Evolutionary conservation across 2,329 filamentous ascomycete species (phyloP), one percentile per base, ranked within the genome.

Genomic region (Calonectria hongkongensis): DNA sequence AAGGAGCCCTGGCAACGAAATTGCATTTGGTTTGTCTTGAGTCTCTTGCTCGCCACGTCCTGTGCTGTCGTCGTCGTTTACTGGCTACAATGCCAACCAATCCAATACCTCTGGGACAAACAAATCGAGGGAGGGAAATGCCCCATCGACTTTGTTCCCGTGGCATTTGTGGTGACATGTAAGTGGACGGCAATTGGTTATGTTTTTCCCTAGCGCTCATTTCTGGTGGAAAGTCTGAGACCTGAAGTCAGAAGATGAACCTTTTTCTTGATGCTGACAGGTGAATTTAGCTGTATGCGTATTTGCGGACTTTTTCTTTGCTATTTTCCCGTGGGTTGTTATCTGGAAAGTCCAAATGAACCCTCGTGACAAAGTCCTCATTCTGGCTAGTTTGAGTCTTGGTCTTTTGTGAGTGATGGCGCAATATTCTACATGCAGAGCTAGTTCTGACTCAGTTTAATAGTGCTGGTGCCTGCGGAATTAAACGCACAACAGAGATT

Each of bases 331-430:
- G 0, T 87, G 85, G 84, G 79, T 84, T 5, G 78, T 86, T n/a
- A 80, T 86, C 30, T 86, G 84, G 84, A 81, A 80, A 4, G 73
- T 86, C 12, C 82, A 84, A 36, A 86, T 86, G 84, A 82, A 84
- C 28, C 81, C 79, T 16, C 80, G 83, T 15, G 85, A 87, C 48
- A 86, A 86, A 76, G 77, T 86, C n/a, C 81, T 84, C 36, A 80
- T 87, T 15, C 81, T 83, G 1, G 74, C 79, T 25, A 82, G 85
- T 64, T 81, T 86, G 73, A 86, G 85, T 64, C 67, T 86, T 21
- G 84, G 84, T 6, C 72, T 85, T 3, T 82, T 85, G 84, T 84
- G 15, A 65, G 73, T 79, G 79, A 75, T 10, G 21, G 4, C 1
- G 15, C 25, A 7, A 2, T 12, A 10, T 36, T 21, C n/a, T 15